Evolutionary conservation across 495 filamentous ascomycete genomes (phyloP).

Genomic region (Clohesyomyces aquaticus): DNA sequence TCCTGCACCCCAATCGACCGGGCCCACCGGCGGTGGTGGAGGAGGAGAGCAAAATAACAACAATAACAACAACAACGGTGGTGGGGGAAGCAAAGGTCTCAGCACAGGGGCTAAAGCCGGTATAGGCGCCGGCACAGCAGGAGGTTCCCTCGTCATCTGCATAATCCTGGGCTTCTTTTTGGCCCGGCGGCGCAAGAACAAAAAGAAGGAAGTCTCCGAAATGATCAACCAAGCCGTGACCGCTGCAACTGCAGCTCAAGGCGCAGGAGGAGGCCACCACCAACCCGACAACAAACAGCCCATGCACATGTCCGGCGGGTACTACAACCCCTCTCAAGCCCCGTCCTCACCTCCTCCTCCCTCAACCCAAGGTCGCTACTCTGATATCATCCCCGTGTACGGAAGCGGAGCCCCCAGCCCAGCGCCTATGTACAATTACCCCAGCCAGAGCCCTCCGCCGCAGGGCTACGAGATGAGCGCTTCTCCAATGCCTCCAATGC

Average conservation of each 20-base stretch:
- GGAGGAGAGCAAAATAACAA: not conserved
- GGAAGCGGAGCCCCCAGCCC: not conserved
- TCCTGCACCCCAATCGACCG: not conserved
- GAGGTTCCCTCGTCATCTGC: not conserved
- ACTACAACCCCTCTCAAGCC: not conserved
- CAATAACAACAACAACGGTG: not conserved
- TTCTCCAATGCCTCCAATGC: not conserved
- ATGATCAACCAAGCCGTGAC: conserved; percentile 6
- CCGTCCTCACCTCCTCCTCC: not conserved
- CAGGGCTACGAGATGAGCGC: not conserved
- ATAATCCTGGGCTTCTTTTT: conserved; percentile 5
- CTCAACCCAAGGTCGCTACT: not conserved
- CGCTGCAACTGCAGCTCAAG: not conserved
- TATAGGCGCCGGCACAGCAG: conserved; percentile 1
- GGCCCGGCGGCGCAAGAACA: not conserved
- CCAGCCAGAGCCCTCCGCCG: not conserved
- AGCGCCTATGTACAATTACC: not conserved
- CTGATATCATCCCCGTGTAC: not conserved
- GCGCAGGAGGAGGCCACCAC: not conserved
- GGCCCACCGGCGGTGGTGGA: not conserved
- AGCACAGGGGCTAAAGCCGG: not conserved
- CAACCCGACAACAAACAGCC: not conserved
- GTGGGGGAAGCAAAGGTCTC: not conserved
- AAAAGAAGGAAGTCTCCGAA: not conserved
- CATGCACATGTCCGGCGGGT: not conserved